phyloP scores from a whole-genome alignment of 495 filamentous ascomycete species.

The Extremus antarcticus region DNA sequence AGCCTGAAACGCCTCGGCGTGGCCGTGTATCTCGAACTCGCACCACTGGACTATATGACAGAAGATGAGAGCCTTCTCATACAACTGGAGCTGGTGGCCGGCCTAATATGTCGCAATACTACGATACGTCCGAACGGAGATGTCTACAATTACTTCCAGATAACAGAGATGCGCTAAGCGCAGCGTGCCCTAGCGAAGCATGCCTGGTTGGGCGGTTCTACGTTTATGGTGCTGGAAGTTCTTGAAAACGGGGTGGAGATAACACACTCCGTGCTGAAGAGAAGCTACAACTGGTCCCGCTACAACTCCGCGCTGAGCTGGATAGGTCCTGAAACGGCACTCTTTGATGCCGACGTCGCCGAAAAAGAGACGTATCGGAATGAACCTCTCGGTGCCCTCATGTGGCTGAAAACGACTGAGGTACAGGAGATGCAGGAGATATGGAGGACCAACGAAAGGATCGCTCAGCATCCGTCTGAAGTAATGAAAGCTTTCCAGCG shows the following conservation, averaged over 20 bases:
- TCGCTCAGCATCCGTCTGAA: neutral
- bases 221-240: conserved; percentile 42
- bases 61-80: conserved; percentile 27
- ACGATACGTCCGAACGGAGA: conserved; percentile 32
- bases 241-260: conserved; percentile 38
- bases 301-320: conserved; percentile 46
- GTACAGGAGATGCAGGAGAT: conserved; percentile 42
- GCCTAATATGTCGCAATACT: conserved; percentile 31
- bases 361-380: conserved; percentile 23
- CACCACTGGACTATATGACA: conserved; percentile 37
- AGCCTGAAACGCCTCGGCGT: conserved; percentile 32
- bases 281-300: conserved; percentile 44
- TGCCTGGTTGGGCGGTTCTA: conserved; percentile 20
- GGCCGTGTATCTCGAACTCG: conserved; percentile 40
- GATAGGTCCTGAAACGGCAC: conserved; percentile 37
- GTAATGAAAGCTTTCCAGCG: conserved; percentile 4
- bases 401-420: conserved; percentile 45
- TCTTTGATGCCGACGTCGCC: conserved; percentile 30
- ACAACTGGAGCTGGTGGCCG: conserved; percentile 25
- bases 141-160: conserved; percentile 31
- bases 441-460: conserved; percentile 37
- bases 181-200: conserved; percentile 46
- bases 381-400: conserved; percentile 43
- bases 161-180: conserved; percentile 28
- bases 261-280: conserved; percentile 42